Base-by-base conservation (phyloP, 2,329 filamentous ascomycete genomes). In the Cylindrodendrum hubeiense region DNA sequence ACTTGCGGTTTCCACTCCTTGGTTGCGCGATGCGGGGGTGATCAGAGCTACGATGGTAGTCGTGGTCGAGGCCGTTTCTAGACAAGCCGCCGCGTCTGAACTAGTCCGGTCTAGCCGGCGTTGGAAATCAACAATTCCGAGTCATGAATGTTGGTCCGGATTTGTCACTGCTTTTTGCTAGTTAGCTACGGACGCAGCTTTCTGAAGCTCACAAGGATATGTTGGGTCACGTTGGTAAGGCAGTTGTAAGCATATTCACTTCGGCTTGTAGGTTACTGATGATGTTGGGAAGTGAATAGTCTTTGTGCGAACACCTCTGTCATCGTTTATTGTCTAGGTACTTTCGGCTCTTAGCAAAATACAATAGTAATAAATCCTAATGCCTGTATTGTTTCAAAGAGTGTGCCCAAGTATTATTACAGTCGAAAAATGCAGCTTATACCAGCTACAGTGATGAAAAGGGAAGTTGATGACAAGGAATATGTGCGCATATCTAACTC, bases 21-120 rank as follows among this genome's bases (percentile, higher is more conserved):
- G 28, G 9, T 37, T 12, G 6, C 17, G 17, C 34, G 34, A 13
- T 15, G 34, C 17, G 10, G 34, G 17, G 37, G n/a, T n/a, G 15
- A 3, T n/a, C 15, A 39, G 2, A 17, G 37, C 15, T n/a, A 5
- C 37, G 8, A 30, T 30, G 28, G 6, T 8, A 39, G 37, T 30
- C 28, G 37, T 19, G 15, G 37, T 39, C 17, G 37, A 39, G 37
- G 15, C 37, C 37, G 37, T n/a, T 39, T 17, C 15, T 5, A 39
- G 37, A 5, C 17, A n/a, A n/a, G 37, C 37, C 33, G 39, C 30
- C 12, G 39, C 4, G n/a, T 22, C 17, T 49, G 54, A 39, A 37
- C 54, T 50, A 57, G 54, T 33, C 43, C 1, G 24, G 54, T 57
- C 54, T 30, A 24, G 17, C 37, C 44, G 30, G 43, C 54, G 44